These are phyloP conservation scores for Lentinula edodes DNA, from an alignment of 768 basidiomycete genomes.

Conservation along the genomic window DNA sequence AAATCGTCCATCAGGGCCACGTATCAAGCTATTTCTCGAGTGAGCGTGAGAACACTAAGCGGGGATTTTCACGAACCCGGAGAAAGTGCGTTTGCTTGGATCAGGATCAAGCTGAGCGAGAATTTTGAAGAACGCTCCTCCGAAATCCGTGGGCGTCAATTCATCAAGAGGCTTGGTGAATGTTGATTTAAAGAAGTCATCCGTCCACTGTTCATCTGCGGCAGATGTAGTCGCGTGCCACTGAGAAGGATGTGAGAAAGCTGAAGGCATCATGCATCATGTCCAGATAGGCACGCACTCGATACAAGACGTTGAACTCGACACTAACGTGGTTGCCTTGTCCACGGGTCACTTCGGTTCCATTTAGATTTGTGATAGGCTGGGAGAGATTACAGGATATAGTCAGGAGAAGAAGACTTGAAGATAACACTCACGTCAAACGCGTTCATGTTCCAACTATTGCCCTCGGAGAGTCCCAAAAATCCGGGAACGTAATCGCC, in stretches of 20 bases:
- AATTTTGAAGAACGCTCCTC: conserved; percentile 22
- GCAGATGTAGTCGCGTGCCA: conserved; percentile 65
- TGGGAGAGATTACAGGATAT: conserved; percentile 15
- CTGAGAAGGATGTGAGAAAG: conserved; percentile 7
- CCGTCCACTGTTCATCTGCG: conserved; percentile 52
- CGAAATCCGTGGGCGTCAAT: conserved; percentile 34
- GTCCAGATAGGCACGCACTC: conserved; percentile 19
- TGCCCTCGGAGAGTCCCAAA: conserved; percentile 49
- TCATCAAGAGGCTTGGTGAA: conserved; percentile 27
- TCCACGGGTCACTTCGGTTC: conserved; percentile 36
- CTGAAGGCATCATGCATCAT: not conserved
- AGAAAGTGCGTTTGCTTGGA: conserved; percentile 51
- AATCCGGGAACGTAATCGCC: conserved; percentile 59
- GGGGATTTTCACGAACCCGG: conserved; percentile 27
- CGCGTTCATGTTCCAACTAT: conserved; percentile 45
- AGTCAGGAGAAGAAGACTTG: not conserved
- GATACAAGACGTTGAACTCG: conserved; percentile 57
- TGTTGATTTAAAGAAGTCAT: conserved; percentile 35
- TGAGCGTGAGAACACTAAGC: not conserved
- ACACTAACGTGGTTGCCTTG: conserved; percentile 62
- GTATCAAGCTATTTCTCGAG: conserved; percentile 33
- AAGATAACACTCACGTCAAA: conserved; percentile 29
- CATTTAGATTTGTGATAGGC: conserved; percentile 31
- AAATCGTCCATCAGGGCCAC: conserved; percentile 52
- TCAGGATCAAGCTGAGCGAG: conserved; percentile 23